phyloP scores from a whole-genome alignment of 768 basidiomycete species.

The Xerocomus spinulosus region DNA sequence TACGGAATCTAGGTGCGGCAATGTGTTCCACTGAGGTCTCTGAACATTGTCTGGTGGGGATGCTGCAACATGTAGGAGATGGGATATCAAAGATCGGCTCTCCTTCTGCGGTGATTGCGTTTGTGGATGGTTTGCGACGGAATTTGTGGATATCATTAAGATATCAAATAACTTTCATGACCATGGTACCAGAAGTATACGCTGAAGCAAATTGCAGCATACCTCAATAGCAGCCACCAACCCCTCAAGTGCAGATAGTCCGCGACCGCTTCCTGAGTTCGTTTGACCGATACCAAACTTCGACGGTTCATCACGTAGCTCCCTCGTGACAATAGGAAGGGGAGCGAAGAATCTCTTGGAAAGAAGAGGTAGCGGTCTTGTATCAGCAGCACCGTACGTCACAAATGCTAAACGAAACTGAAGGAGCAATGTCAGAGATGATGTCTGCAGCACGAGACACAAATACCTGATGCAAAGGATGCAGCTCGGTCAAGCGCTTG shows the following conservation, averaged over 20 bases:
- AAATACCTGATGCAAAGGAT: constrained; percentile 37
- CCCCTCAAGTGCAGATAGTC: constrained; percentile 69
- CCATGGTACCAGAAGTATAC: not conserved
- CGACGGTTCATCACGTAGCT: constrained; percentile 43
- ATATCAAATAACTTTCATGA: constrained; percentile 42
- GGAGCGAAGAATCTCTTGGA: constrained; percentile 55
- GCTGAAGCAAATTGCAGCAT: constrained; percentile 4
- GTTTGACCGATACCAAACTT: constrained; percentile 57
- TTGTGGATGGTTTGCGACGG: constrained; percentile 7
- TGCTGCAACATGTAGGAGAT: constrained; percentile 61
- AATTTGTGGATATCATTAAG: constrained; percentile 22
- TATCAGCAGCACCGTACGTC: constrained; percentile 59
- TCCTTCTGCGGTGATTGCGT: constrained; percentile 27
- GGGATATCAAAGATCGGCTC: constrained; percentile 29
- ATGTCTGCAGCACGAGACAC: not conserved
- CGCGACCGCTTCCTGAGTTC: constrained; percentile 42
- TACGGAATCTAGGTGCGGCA: constrained; percentile 42
- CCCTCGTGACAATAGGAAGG: constrained; percentile 35
- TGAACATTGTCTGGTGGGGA: constrained; percentile 50
- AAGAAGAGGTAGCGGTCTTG: constrained; percentile 50
- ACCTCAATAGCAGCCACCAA: constrained; percentile 70
- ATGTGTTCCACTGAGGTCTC: constrained; percentile 52
- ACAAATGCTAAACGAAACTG: constrained; percentile 51
- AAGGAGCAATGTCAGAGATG: constrained; percentile 1
- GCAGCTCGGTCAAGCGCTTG: constrained; percentile 45